Base-by-base conservation (phyloP, 306 rosid species). In the Adenanthera pavonina region DNA sequence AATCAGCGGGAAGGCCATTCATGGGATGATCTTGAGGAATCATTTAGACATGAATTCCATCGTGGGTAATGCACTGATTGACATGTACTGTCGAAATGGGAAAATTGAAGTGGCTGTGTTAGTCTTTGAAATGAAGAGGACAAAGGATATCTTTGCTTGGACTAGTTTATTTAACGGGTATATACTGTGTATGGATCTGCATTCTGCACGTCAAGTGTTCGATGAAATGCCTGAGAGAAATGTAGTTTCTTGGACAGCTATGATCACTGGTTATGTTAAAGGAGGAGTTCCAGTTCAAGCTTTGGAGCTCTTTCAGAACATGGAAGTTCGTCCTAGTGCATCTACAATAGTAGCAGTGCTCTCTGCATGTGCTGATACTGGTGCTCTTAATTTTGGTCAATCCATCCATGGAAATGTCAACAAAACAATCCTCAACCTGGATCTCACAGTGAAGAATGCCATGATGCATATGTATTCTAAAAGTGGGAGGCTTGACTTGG, bases 271-370 rank as follows among this genome's bases (percentile, higher is more conserved):
- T n/a, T 80, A 59, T 75, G 78, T 78, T 33, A 72, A 43, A 34
- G 64, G 43, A 65, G 83, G 83, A 72, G 71, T 47, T 44, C 86
- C 86, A 78, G n/a, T 72, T 54, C 80, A 78, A 67, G 86, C 86
- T 66, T 74, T 78, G 69, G 35, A 78, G 71, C 60, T 78, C 53
- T 72, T 82, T 73, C 38, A 73, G 71, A 67, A 34, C 20, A 54
- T 71, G 79, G 78, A 59, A 51, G 9, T 13, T 33, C 25, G 1
- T 79, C 71, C 72, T 17, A 34, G 43, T 36, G 44, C 10, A 3
- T 30, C 61, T 38, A 73, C 67, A 51, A 19, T 65, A 0, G 71
- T 65, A 76, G 86, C 56, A 11, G 41, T 82, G 43, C 71, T 78
- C 17, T 62, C 82, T 0, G 86, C 70, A 0, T 83, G 82, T 72